These are phyloP conservation scores for Fusarium falciforme DNA, from an alignment of 2,329 filamentous ascomycete species.

Conservation along the genomic window DNA sequence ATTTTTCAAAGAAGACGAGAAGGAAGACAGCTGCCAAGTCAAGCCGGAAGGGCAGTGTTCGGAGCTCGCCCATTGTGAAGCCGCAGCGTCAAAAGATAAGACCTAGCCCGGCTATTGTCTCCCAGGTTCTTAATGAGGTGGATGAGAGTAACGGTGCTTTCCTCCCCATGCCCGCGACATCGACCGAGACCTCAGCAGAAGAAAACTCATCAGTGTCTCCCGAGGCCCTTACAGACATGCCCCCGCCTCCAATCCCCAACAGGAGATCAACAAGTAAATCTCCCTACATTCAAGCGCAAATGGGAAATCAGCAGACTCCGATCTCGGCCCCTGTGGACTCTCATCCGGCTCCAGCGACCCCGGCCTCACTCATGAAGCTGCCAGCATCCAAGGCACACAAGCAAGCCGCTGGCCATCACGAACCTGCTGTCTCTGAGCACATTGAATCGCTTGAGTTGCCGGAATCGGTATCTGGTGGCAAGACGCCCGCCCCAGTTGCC, in stretches of 20 bases:
- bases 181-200: constrained; percentile 66
- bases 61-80: constrained; percentile 80
- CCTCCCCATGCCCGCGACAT: constrained; percentile 52
- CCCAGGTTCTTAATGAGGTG: constrained; percentile 66
- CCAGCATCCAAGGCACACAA: constrained; percentile 65
- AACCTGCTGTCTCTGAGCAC: constrained; percentile 60
- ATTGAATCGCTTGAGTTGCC: constrained; percentile 76
- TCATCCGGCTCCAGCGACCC: constrained; percentile 66
- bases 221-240: constrained; percentile 73
- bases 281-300: constrained; percentile 72
- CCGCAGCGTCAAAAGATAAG: constrained; percentile 66
- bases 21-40: constrained; percentile 65
- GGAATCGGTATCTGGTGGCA: constrained; percentile 66
- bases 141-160: constrained; percentile 55
- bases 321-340: constrained; percentile 35
- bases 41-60: constrained; percentile 64
- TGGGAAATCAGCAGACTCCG: constrained; percentile 44
- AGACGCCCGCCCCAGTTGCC: constrained; percentile 50
- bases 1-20: constrained; percentile 62
- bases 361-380: constrained; percentile 87
- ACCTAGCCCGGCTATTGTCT: constrained; percentile 66
- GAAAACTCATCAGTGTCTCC: constrained; percentile 75
- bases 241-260: constrained; percentile 74
- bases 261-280: constrained; percentile 74
- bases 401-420: constrained; percentile 52